Evolutionary conservation across 495 filamentous ascomycete genomes (phyloP).

Genomic region (Penicillium atrosanguineum): DNA sequence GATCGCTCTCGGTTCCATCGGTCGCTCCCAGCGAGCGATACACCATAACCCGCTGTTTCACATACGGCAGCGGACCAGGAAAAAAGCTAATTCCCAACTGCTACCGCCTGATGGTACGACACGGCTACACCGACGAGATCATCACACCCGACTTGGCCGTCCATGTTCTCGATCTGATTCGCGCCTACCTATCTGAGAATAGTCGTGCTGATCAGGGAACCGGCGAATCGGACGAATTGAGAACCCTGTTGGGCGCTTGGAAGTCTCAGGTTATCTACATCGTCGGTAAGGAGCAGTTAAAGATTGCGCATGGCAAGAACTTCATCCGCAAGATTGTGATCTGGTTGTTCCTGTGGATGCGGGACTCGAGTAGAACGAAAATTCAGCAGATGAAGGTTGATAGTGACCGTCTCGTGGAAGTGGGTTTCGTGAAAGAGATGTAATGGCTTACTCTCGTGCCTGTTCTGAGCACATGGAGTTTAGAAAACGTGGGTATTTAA

Average conservation of each 20-base stretch:
- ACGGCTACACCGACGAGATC: conserved; percentile 68
- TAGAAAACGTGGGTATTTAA: neutral
- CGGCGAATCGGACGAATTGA: neutral
- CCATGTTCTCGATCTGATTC: conserved; percentile 58
- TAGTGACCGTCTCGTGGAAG: conserved; percentile 61
- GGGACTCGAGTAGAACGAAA: conserved; percentile 65
- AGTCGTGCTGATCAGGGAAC: neutral
- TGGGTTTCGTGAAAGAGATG: conserved; percentile 62
- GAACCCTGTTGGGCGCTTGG: conserved; percentile 52
- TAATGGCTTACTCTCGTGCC: neutral
- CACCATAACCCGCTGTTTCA: conserved; percentile 35
- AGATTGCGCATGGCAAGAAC: conserved; percentile 42
- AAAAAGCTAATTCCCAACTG: conserved; percentile 48
- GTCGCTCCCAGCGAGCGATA: conserved; percentile 46
- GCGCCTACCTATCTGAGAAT: conserved; percentile 44
- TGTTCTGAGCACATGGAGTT: too few species aligned
- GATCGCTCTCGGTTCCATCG: conserved; percentile 44
- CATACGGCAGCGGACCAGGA: conserved; percentile 2
- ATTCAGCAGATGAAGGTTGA: conserved; percentile 58
- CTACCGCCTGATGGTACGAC: conserved; percentile 62
- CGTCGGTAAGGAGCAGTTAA: conserved; percentile 71
- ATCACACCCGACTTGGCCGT: conserved; percentile 59
- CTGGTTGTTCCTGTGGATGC: conserved; percentile 59
- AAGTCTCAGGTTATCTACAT: conserved; percentile 63
- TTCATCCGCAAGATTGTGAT: conserved; percentile 47